Evolutionary conservation across 2,329 filamentous ascomycete species (phyloP), one percentile per base, ranked within the genome.

Genomic region (Fusarium fracticaudum): DNA sequence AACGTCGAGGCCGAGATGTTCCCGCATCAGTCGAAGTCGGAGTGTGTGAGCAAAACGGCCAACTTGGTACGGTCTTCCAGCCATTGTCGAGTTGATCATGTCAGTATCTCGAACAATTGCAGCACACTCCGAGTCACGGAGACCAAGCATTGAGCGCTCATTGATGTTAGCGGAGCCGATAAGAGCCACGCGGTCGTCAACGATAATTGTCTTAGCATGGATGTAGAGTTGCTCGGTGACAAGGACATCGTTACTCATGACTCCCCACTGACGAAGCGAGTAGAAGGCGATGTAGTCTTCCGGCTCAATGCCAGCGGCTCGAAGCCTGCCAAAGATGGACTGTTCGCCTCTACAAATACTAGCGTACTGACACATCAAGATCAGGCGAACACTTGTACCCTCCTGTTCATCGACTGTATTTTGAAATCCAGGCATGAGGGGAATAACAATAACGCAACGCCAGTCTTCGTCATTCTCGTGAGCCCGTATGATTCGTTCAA

Each of bases 121-220:
- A 10, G 96, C 96, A 71, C 94, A 91, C 83, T 99, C 96, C 0
- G 96, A 98, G 82, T 99, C 96, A 78, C 96, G 91, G 55, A 90
- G 92, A 14, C 96, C 96, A 70, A 98, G 83, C 94, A 98, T 95
- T 12, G 96, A 98, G 51, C 96, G 91, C 83, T 99, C 96, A 78
- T 99, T 99, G 86, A 99, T 98, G 81, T 99, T 99, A 60, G 96
- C 96, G 51, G 96, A 98, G 24, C 96, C 96, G 77, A 99, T 99
- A 70, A 99, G 91, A 26, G 93, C 96, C 66, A 96, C 91, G 40
- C 96, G 91, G 79, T 99, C 96, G 81, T 99, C 96, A 9, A 98
- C 96, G 64, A 99, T 89, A 87, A 98, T 98, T 75, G 93, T 93
- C 84, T 99, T 99, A 70, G 96, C 96, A 79, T 99, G 96, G 65